Base-by-base conservation (phyloP, 1,139 yeast genomes). In the Candida sp. region DNA sequence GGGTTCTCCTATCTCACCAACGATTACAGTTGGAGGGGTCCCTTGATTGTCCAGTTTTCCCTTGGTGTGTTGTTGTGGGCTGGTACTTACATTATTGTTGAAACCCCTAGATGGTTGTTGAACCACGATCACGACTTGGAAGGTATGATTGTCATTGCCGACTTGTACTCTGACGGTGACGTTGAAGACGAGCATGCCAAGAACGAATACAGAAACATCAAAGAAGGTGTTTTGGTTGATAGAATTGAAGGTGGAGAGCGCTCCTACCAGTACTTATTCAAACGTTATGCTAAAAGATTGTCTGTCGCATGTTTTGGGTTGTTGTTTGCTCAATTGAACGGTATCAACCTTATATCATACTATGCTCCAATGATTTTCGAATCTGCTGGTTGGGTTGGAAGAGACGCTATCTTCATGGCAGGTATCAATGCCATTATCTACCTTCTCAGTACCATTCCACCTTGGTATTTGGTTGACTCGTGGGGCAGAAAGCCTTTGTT, bases 121-220 rank as follows among this genome's bases (percentile, higher is more conserved):
- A 83, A 80, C 53, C 78, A 74, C 17, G 83, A 80, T 52, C 65
- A 64, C 53, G 85, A 81, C 55, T 77, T 70, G 54, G 78, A 77
- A 54, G 86, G 85, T 2, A 80, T 90, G 62, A 78, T 88, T 47
- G 97, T 90, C 9, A 80, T 92, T 60, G 88, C 93, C n/a, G 85
- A 90, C 61, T 74, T 93, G 46, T 90, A 89, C 58, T n/a, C n/a
- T n/a, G 85, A 91, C 9, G 84, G 83, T 25, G 70, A 73, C 32
- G 63, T 68, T 2, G 73, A 71, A 47, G 88, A 88, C 11, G 81
- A 81, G 54, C 68, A 68, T 50, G 71, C 75, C 5, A 54, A 63
- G 17, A 59, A 57, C 44, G 96, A 89, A 64, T 91, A 85, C 66
- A 85, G 85, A 56, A 81, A 85, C 58, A 91, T 91, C 61, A 90